Evolutionary conservation across 441 rosid genomes (phyloP), one percentile per base, ranked within the genome.

Genomic region (Euphorbia corollata): DNA sequence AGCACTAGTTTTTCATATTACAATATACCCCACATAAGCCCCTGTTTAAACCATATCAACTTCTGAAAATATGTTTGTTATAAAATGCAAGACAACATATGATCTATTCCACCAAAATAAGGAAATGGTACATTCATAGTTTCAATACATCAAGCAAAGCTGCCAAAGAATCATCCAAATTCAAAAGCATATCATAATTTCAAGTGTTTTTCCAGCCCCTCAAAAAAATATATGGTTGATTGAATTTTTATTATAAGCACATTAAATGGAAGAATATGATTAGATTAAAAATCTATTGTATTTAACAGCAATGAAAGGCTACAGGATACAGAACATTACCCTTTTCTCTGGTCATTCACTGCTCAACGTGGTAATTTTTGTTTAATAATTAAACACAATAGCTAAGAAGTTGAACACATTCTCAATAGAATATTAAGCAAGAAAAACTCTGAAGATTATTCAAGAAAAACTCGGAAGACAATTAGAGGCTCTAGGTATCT

Each of bases 381-480:
- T 27, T 27, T 27, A 36, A 34, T 1, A 22, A 3, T 19, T 36
- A 0, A 18, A 34, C 18, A 59, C 23, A 2, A 43, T 13, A 65
- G 50, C 60, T 16, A 39, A 19, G 16, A 11, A 50, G 5, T 32
- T 32, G 20, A 18, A 11, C 24, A 24, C n/a, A 9, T 24, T 6
- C 53, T 32, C 34, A 15, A 16, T 5, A 5, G 27, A 53, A 70
- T 13, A 45, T 23, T 3, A 45, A n/a, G 20, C 58, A 70, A 9
- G 12, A 30, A 41, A 9, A 69, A 61, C 24, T 38, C 13, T 54
- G 62, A 54, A 51, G 61, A 41, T 9, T n/a, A n/a, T n/a, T n/a
- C 58, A 70, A 9, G 12, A 30, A 41, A 9, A 69, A 61, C 24
- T 38, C 13, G 43, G 62, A 54, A 51, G 32, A 27, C 32, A 27